Evolutionary conservation across 2,329 filamentous ascomycete species (phyloP), one percentile per base, ranked within the genome.

Genomic region (Taxawa tesnikishii): DNA sequence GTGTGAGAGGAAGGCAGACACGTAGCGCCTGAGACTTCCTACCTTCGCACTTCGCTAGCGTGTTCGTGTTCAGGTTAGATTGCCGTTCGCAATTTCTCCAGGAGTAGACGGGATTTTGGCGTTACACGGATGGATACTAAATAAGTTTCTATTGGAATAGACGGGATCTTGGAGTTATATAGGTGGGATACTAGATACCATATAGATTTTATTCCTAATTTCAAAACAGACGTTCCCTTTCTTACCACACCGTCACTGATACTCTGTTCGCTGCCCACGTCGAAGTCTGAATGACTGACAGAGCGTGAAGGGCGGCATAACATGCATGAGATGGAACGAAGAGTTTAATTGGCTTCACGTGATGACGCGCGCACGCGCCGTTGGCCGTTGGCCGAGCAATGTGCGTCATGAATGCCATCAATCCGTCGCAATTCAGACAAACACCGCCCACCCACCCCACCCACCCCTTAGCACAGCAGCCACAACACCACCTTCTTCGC

Each of bases 1-100:
- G 31, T 5, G 21, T 33, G 2, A 24, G 35, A 7, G 30, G 31
- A 2, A 33, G 30, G 17, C 17, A 33, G 30, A 28, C 8, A 23
- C n/a, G 8, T 23, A n/a, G 8, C 8, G 19, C 8, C n/a, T n/a
- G 19, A n/a, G 19, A 23, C n/a, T n/a, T 8, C 19, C 19, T n/a
- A 23, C 19, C 8, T 8, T 23, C 19, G 8, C 19, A n/a, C n/a
- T n/a, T n/a, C n/a, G n/a, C n/a, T n/a, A n/a, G n/a, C n/a, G n/a
- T n/a, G n/a, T n/a, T n/a, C n/a, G n/a, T n/a, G n/a, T n/a, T n/a
- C n/a, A n/a, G n/a, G n/a, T n/a, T n/a, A n/a, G n/a, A n/a, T n/a
- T n/a, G n/a, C n/a, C n/a, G n/a, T n/a, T n/a, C n/a, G n/a, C n/a
- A n/a, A n/a, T n/a, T n/a, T n/a, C n/a, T n/a, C n/a, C n/a, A n/a